Conservation (phyloP, 2,329 filamentous ascomycete genomes). For the Dactylonectria macrodidyma region DNA sequence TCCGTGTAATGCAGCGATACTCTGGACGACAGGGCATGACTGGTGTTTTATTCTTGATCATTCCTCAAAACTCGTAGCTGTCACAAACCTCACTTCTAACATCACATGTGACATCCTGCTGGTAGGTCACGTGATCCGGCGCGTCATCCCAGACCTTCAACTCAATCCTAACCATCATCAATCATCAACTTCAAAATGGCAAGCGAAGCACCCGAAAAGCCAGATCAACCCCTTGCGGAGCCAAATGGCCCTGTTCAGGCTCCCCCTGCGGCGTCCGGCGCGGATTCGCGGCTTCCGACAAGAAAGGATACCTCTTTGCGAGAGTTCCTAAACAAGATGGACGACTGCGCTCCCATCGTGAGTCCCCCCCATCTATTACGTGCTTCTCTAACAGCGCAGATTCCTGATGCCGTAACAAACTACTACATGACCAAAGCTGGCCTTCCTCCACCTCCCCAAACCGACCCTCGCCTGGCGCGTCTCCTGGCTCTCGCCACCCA, state of each 20-base stretch:
- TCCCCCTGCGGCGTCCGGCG: slow-evolving; percentile 63
- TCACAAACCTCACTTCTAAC: neutral
- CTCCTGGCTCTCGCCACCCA: slow-evolving; percentile 97
- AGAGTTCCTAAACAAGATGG: slow-evolving; percentile 96
- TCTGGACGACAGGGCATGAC: too few species aligned
- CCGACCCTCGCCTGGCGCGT: slow-evolving; percentile 89
- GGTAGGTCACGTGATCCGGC: slow-evolving; percentile 42
- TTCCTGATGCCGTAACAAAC: slow-evolving; percentile 96
- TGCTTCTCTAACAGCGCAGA: slow-evolving; percentile 67
- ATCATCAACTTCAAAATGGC: slow-evolving; percentile 50
- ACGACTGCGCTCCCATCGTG: slow-evolving; percentile 98
- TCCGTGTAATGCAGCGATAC: too few species aligned
- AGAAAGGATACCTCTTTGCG: slow-evolving; percentile 94
- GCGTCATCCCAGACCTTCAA: slow-evolving; percentile 31
- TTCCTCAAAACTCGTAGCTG: too few species aligned
- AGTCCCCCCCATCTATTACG: slow-evolving; percentile 47
- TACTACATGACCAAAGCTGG: slow-evolving; percentile 98
- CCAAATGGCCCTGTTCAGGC: slow-evolving; percentile 49
- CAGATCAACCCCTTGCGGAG: slow-evolving; percentile 48
- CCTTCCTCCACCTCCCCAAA: slow-evolving; percentile 91
- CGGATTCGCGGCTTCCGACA: slow-evolving; percentile 77
- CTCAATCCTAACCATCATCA: slow-evolving; percentile 35
- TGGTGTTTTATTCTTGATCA: too few species aligned
- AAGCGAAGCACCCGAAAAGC: slow-evolving; percentile 54
- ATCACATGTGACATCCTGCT: neutral